A percentile compares a stretch with the other conserved stretches of the same genome.
Evolutionary conservation across 1,139 yeast species (phyloP).

Genomic region (Candida sp.): DNA sequence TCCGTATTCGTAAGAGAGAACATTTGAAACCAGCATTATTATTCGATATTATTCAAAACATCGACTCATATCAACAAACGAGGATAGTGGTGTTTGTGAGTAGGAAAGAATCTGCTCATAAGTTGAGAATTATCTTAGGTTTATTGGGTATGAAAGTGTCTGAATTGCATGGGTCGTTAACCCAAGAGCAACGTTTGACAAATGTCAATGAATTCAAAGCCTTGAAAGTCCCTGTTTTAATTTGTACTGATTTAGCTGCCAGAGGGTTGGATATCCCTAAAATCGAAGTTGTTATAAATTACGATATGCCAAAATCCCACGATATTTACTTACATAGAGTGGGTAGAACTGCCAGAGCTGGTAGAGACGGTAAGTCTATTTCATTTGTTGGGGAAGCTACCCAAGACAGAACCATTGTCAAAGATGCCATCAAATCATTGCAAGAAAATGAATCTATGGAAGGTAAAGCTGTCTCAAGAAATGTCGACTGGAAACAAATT

Average conservation of each 20-base stretch:
- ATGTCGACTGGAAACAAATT: conserved; percentile 81
- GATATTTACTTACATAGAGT: conserved; percentile 95
- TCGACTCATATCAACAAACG: conserved; percentile 58
- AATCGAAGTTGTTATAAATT: conserved; percentile 90
- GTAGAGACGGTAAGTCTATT: conserved; percentile 90
- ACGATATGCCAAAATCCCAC: conserved; percentile 91
- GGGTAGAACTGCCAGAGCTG: conserved; percentile 99
- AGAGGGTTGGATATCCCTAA: conserved; percentile 99
- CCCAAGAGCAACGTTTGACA: conserved; percentile 92
- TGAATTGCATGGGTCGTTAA: conserved; percentile 90
- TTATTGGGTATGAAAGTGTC: conserved; percentile 83
- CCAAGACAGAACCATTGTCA: conserved; percentile 82
- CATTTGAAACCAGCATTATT: conserved; percentile 78
- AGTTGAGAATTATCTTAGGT: conserved; percentile 80
- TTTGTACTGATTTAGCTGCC: conserved; percentile 98
- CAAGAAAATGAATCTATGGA: conserved; percentile 42
- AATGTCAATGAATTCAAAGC: conserved; percentile 81
- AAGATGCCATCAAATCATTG: conserved; percentile 68
- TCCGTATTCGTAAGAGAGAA: conserved; percentile 90
- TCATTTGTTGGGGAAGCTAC: conserved; percentile 92
- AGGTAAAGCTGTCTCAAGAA: conserved; percentile 74
- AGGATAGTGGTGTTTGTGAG: conserved; percentile 89
- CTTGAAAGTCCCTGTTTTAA: conserved; percentile 76
- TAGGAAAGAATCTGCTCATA: conserved; percentile 88
- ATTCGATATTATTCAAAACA: conserved; percentile 62